phyloP scores from a whole-genome alignment of 2,329 filamentous ascomycete species.

The Sphaerostilbella broomeana region DNA sequence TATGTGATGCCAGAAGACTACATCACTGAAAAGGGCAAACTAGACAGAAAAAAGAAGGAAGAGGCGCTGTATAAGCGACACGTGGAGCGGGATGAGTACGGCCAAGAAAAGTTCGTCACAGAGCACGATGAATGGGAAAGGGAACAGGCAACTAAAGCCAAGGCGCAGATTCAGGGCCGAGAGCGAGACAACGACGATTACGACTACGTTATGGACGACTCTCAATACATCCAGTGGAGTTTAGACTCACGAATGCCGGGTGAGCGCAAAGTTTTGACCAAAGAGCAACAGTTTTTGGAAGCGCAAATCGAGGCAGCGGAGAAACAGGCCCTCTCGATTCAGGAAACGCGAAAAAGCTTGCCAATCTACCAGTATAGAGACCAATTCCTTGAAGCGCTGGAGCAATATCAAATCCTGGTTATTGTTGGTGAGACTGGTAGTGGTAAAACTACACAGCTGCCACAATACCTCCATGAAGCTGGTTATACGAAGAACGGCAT shows the following conservation, averaged over 20 bases:
- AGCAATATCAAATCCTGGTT: conserved; percentile 78
- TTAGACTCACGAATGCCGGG: conserved; percentile 67
- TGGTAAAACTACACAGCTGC: conserved; percentile 92
- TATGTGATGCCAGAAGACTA: conserved; percentile 94
- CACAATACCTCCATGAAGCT: conserved; percentile 88
- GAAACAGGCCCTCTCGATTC: conserved; percentile 78
- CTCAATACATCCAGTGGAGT: conserved; percentile 80
- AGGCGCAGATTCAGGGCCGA: conserved; percentile 70
- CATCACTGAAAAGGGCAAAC: conserved; percentile 86
- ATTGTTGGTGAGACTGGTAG: conserved; percentile 92
- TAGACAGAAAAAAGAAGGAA: conserved; percentile 79
- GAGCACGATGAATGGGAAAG: conserved; percentile 96
- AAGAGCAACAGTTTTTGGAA: conserved; percentile 72
- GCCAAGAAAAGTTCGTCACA: conserved; percentile 82
- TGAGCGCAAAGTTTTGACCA: conserved; percentile 62
- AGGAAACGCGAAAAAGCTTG: conserved; percentile 83
- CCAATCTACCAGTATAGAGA: conserved; percentile 87
- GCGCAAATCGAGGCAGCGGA: conserved; percentile 84
- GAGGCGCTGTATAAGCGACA: conserved; percentile 87
- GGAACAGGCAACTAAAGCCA: conserved; percentile 82
- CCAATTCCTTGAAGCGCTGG: conserved; percentile 78
- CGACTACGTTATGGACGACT: conserved; percentile 86
- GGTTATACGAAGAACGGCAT: conserved; percentile 78
- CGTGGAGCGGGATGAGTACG: conserved; percentile 78
- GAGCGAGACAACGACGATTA: conserved; percentile 80